These are phyloP conservation scores for Talinum fruticosum DNA, from an alignment of 148 eudicot species.

Conservation along the genomic window DNA sequence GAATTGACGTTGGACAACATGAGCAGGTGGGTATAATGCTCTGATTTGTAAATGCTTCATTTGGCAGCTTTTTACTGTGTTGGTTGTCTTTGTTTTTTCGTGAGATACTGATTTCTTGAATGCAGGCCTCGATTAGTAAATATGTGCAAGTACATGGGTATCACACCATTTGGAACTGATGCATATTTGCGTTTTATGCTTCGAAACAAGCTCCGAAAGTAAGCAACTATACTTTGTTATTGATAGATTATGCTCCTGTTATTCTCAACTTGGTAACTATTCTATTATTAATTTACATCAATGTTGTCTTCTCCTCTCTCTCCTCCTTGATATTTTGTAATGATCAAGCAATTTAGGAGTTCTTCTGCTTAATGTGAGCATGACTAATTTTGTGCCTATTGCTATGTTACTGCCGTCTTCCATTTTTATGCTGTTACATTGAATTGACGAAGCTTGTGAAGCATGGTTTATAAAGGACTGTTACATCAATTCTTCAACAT, in stretches of 20 bases:
- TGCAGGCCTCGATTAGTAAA: constrained; percentile 75
- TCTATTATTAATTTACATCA: background rate
- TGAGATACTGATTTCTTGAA: constrained; percentile 6
- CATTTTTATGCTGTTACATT: background rate
- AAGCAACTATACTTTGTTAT: constrained; percentile 15
- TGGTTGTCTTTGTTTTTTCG: background rate
- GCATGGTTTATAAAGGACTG: constrained; percentile 1
- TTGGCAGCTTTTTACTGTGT: background rate
- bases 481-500: background rate
- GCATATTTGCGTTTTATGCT: constrained; percentile 77
- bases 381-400: background rate
- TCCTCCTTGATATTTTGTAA: background rate
- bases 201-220: constrained; percentile 67
- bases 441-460: background rate
- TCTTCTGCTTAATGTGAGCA: background rate
- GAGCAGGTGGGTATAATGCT: constrained; percentile 54
- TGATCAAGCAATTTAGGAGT: background rate
- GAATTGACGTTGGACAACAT: constrained; percentile 85
- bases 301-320: background rate
- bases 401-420: background rate
- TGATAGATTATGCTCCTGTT: background rate
- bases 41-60: background rate
- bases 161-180: constrained; percentile 77
- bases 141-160: constrained; percentile 95
- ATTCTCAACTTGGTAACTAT: background rate